Base-by-base conservation (phyloP, 768 basidiomycete species). In the Tulasnella sp. region DNA sequence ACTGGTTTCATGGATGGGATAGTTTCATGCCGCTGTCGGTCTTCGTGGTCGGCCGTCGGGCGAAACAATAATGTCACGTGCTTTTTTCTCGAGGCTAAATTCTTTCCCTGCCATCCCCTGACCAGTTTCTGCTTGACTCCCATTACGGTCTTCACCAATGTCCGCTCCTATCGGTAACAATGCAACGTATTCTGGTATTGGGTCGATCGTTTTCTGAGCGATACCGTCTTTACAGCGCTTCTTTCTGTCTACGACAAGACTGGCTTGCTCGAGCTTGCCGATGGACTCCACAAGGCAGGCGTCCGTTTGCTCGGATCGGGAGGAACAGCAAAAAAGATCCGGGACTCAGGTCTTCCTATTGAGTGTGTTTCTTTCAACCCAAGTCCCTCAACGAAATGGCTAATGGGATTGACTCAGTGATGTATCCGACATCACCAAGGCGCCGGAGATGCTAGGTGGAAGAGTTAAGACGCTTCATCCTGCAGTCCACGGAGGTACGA, bases 401-500 rank as follows among this genome's bases (percentile, higher is more conserved):
- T 40, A 22, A 71, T 9, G 3, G 37, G 69, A 19, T 19, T 19
- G 1, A 59, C 35, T 6, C 76, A 99, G 97, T 75, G 97, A 99
- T 86, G 95, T 99, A 70, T 92, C 96, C 5, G 90, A 93, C 78
- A 90, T 98, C 81, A 98, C 97, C 65, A 96, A 95, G 77, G 95
- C 95, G 0, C 96, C 97, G 5, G 97, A 99, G 81, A 98, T 99
- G 95, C 86, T 99, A 3, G 96, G 97, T 69, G 97, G 97, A 32
- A 85, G 97, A 76, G 97, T 98, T 72, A 98, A 99, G 83, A 99
- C 97, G 1, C 87, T 99, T 11, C 97, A 99, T 78, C 97, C 97
- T 62, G 95, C 91, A 14, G 94, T 99, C 22, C 97, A 99, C 77
- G 97, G 97, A 79, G 97, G 95, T 95, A 76, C 47, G 82, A 12